phyloP scores from a whole-genome alignment of 2,329 filamentous ascomycete genomes.

The Colletotrichum sp. region DNA sequence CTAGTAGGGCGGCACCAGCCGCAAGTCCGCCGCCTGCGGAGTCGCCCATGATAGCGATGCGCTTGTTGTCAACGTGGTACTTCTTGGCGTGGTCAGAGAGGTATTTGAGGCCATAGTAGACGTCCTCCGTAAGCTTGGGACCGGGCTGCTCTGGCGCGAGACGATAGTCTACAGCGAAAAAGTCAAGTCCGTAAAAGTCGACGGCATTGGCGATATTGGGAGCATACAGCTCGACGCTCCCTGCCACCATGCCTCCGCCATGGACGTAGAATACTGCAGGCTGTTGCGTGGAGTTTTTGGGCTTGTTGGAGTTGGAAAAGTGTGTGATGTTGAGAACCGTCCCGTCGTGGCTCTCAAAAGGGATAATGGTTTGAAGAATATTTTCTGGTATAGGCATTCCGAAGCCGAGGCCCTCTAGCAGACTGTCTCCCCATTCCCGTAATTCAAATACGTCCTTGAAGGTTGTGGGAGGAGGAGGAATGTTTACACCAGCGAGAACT shows the following conservation, averaged over 20 bases:
- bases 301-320: slow-evolving; percentile 4
- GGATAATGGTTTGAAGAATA: slow-evolving; percentile 15
- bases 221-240: slow-evolving; percentile 29
- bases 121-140: slow-evolving; percentile 39
- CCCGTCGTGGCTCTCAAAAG: slow-evolving; percentile 22
- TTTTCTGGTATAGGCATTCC: neutral
- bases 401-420: neutral
- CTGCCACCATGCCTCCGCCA: slow-evolving; percentile 43
- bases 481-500: neutral
- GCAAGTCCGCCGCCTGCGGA: slow-evolving; percentile 26
- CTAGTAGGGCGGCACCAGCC: slow-evolving; percentile 41
- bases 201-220: slow-evolving; percentile 29
- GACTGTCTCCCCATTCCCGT: too few relatives aligned
- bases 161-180: slow-evolving; percentile 45
- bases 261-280: slow-evolving; percentile 42
- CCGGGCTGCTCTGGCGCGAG: slow-evolving; percentile 45
- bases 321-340: slow-evolving; percentile 20
- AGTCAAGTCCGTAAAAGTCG: slow-evolving; percentile 31
- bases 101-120: slow-evolving; percentile 33
- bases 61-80: slow-evolving; percentile 24
- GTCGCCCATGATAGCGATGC: slow-evolving; percentile 26
- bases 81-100: slow-evolving; percentile 25
- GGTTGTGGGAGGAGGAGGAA: neutral
- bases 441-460: neutral
- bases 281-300: neutral